Conservation (phyloP, 805 yeast genomes). For the Kuraishia cidri region DNA sequence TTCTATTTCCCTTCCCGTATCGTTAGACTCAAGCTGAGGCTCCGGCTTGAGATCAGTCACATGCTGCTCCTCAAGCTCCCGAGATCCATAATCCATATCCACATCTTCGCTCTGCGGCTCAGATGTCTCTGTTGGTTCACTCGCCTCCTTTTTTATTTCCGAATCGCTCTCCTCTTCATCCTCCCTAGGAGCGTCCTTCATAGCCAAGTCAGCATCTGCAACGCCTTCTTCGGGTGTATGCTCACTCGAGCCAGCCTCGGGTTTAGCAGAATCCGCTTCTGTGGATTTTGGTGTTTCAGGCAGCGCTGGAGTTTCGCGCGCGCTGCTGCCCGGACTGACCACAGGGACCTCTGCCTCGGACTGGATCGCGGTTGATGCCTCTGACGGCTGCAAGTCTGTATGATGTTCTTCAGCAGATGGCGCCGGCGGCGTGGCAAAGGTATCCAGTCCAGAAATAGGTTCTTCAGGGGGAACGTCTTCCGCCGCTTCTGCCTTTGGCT, state of each 20-base stretch:
- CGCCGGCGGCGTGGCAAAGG: too few species aligned
- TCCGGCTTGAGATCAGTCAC: neutral
- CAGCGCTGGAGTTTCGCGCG: too few species aligned
- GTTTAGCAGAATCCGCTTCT: too few species aligned
- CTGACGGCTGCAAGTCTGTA: too few species aligned
- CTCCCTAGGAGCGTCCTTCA: neutral
- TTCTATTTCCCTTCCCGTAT: neutral
- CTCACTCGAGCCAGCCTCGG: neutral
- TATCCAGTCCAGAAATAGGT: neutral
- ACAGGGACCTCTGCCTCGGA: too few species aligned
- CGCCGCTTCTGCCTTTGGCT: neutral
- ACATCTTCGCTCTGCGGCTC: conserved; percentile 1
- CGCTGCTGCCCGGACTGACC: too few species aligned
- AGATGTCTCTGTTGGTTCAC: neutral
- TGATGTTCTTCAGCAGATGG: too few species aligned
- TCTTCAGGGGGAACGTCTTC: neutral
- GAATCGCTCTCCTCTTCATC: neutral
- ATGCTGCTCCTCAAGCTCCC: too few species aligned
- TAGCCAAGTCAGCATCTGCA: neutral
- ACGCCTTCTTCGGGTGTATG: too few species aligned
- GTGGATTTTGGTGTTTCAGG: too few species aligned
- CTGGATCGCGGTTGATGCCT: too few species aligned
- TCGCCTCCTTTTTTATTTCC: neutral
- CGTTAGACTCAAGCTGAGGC: neutral
- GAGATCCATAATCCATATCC: too few species aligned